Evolutionary conservation across 805 yeast genomes (phyloP), one percentile per base, ranked within the genome.

Genomic region (Kregervanrija delftensis): DNA sequence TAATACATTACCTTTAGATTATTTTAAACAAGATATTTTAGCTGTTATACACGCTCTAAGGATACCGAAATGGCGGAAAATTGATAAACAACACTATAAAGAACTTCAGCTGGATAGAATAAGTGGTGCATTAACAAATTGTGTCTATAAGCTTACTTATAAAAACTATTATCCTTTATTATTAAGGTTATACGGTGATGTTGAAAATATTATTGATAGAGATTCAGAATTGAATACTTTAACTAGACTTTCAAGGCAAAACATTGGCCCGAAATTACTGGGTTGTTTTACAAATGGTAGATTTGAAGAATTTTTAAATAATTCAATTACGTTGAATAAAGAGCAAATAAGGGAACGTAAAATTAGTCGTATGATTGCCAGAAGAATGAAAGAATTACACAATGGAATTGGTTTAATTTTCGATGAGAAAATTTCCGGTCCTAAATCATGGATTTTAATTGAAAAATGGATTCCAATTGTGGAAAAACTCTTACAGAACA

Each of bases 351-450:
- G 95, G 60, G 80, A 81, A 50, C 80, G 87, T 49, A 81, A 79
- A 30, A 81, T 86, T 14, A 79, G 89, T 40, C 81, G 83, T 51
- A 84, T 86, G 70, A 83, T 93, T 51, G 97, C 96, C 11, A 80
- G 96, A 69, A 82, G 99, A 69, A 93, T 93, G 98, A 83, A 90
- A 58, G 97, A 93, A 54, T 72, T 93, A 45, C 99, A 93, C 59
- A 73, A 72, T 45, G 90, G 91, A 56, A 81, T 93, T 15, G 79
- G 77, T 11, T 66, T 93, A 42, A 73, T 77, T 16, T 60, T 64
- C 2, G 66, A 65, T 3, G 96, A 89, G 55, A 67, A 70, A 37
- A 61, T 59, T 6, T 60, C 60, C 11, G 85, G 93, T 1, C 86
- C 98, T 0, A 69, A 72, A 40, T 73, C 77, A 8, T 89, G 96